Percentiles rank a stretch among this genome's conserved stretches.
Evolutionary conservation across 352 stramenopile species (phyloP).

Genomic region (Pythium oligandrum): DNA sequence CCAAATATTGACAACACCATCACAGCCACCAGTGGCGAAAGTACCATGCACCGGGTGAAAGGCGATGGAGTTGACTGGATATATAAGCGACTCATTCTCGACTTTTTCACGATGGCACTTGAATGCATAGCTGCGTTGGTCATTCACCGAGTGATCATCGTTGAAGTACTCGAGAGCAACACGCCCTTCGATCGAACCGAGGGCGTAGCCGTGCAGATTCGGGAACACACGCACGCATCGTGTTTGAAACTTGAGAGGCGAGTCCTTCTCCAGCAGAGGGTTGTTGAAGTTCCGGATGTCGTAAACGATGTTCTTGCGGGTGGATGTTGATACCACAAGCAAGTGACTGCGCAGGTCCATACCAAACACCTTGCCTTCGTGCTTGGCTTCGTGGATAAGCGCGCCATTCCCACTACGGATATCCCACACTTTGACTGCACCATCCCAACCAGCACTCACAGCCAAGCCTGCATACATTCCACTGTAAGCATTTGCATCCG

Average conservation of each 20-base stretch:
- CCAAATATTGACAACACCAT: constrained; percentile 92
- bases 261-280: constrained; percentile 69
- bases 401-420: constrained; percentile 49
- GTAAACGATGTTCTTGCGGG: constrained; percentile 59
- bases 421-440: constrained; percentile 57
- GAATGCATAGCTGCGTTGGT: constrained; percentile 93
- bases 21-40: constrained; percentile 95
- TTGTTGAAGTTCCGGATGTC: constrained; percentile 75
- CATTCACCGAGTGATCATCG: constrained; percentile 32
- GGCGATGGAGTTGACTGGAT: constrained; percentile 94
- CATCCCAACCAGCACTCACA: constrained; percentile 69
- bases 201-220: constrained; percentile 76
- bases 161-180: constrained; percentile 96
- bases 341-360: constrained; percentile 58
- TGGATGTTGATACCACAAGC: constrained; percentile 53
- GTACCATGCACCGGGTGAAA: constrained; percentile 94
- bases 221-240: constrained; percentile 82
- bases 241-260: constrained; percentile 89
- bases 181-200: constrained; percentile 94
- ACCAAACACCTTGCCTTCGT: constrained; percentile 61
- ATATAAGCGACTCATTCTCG: constrained; percentile 83
- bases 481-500: neutral
- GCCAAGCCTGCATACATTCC: constrained; percentile 23
- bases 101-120: constrained; percentile 95
- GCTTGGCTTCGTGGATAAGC: constrained; percentile 36